phyloP scores from a whole-genome alignment of 2,329 filamentous ascomycete genomes.

The Ascochyta fabae region DNA sequence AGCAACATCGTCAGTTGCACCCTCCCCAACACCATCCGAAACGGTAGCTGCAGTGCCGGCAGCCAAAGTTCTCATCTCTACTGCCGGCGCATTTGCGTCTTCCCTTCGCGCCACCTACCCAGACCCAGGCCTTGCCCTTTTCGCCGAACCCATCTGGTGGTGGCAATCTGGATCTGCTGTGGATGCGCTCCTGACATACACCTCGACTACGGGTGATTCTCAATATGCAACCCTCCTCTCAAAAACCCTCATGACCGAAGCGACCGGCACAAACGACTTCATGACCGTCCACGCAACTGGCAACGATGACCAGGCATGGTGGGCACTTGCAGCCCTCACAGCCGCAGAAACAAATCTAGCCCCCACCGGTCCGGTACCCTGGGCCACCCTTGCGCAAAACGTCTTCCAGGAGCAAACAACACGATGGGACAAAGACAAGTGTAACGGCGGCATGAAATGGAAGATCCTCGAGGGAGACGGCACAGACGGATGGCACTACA shows the following conservation, averaged over 20 bases:
- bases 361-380: conserved; percentile 56
- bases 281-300: conserved; percentile 55
- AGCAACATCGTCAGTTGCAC: not conserved
- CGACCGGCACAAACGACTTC: conserved; percentile 42
- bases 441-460: conserved; percentile 72
- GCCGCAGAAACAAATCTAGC: conserved; percentile 71
- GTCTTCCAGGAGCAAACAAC: conserved; percentile 72
- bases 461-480: conserved; percentile 76
- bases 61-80: conserved; percentile 20
- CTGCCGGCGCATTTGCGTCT: conserved; percentile 23
- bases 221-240: conserved; percentile 48
- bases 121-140: conserved; percentile 24
- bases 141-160: conserved; percentile 37
- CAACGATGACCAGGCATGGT: conserved; percentile 78
- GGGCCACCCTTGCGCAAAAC: conserved; percentile 70
- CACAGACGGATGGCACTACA: conserved; percentile 75
- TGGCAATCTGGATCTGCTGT: conserved; percentile 39
- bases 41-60: conserved; percentile 5
- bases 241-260: conserved; percentile 34
- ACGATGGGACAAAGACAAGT: conserved; percentile 71
- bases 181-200: conserved; percentile 48
- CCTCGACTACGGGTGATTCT: conserved; percentile 49
- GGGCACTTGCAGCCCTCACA: conserved; percentile 70
- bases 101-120: conserved; percentile 28
- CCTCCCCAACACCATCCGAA: not conserved